These are phyloP conservation scores for Mariannaea elegans DNA, from an alignment of 2,329 filamentous ascomycete species.

Conservation along the genomic window DNA sequence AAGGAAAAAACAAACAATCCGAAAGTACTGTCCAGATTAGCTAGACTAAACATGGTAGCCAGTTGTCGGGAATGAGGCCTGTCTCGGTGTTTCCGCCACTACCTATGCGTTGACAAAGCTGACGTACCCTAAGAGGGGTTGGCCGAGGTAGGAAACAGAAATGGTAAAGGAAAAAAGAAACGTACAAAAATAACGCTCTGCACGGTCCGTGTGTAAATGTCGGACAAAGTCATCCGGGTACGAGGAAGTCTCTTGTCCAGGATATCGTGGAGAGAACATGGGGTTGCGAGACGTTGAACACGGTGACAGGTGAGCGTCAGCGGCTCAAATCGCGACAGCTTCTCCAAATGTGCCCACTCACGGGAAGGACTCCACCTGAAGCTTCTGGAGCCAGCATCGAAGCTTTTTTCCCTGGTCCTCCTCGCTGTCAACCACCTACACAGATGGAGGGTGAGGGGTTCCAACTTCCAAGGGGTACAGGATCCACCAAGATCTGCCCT, in stretches of 20 bases:
- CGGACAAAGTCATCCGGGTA: slow-evolving; percentile 14
- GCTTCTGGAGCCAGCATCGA: slow-evolving; percentile 43
- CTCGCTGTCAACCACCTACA: slow-evolving; percentile 37
- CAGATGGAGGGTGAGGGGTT: slow-evolving; percentile 42
- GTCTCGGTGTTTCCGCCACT: slow-evolving; percentile 41
- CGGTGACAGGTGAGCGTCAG: slow-evolving; percentile 35
- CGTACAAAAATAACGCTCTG: slow-evolving; percentile 8
- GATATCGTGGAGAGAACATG: slow-evolving; percentile 2
- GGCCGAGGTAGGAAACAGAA: slow-evolving; percentile 5
- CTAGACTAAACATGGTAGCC: slow-evolving; percentile 18
- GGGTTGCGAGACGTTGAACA: slow-evolving; percentile 22
- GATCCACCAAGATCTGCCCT: slow-evolving; percentile 41
- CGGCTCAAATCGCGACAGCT: slow-evolving; percentile 36
- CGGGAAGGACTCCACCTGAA: slow-evolving; percentile 41
- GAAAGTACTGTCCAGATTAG: too few relatives aligned
- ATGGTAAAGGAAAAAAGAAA: slow-evolving; percentile 6
- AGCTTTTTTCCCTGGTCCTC: slow-evolving; percentile 37
- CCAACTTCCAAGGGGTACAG: slow-evolving; percentile 30
- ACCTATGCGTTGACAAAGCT: slow-evolving; percentile 6
- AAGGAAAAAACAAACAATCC: background rate
- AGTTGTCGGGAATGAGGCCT: slow-evolving; percentile 39
- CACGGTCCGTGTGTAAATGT: slow-evolving; percentile 21
- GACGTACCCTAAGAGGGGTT: slow-evolving; percentile 12
- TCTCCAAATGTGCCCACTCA: slow-evolving; percentile 42
- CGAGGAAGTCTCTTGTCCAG: background rate